Base-by-base conservation (phyloP, 441 rosid genomes). In the Croton laevigatus region DNA sequence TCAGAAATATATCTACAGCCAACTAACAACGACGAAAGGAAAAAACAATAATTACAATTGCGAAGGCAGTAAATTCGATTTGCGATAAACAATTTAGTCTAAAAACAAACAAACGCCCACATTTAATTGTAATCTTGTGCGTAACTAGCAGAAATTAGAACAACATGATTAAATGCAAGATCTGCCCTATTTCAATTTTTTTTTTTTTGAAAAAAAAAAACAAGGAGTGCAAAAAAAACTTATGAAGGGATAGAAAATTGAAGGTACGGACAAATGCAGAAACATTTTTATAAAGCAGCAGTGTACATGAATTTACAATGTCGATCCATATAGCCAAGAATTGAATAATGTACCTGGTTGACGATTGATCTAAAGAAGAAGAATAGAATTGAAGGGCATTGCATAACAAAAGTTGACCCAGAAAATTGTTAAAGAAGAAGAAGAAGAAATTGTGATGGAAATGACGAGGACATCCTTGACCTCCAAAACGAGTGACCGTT, bases 401-500 rank as follows among this genome's bases (percentile, higher is more conserved):
- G 40, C 40, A 17, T 14, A 37, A 27, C 40, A 53, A 42, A 40
- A 23, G 23, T 55, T 12, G 52, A 53, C 13, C 20, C 7, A 59
- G 14, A 20, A 40, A 13, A 36, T 54, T 6, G 22, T 0, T 6
- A 14, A 54, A 54, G 32, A 38, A 61, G 8, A 37, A 8, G n/a
- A 53, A 44, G 38, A 46, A 0, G n/a, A 22, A 68, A 22, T 5
- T 3, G n/a, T 32, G 51, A 37, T 22, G 51, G 23, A n/a, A 62
- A 38, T 52, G 52, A 52, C 32, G 44, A 40, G 45, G 44, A 71
- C 69, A 19, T 27, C 54, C 44, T 49, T 32, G 58, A 27, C 23
- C n/a, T 65, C 9, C 16, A 46, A 57, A 62, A n/a, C 2, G 52
- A 71, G 10, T 14, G 61, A 53, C 69, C 62, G 68, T 71, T 71